Percentiles rank a stretch among this genome's conserved stretches.
phyloP scores from a whole-genome alignment of 2,329 filamentous ascomycete genomes.

The Periconia digitata region DNA sequence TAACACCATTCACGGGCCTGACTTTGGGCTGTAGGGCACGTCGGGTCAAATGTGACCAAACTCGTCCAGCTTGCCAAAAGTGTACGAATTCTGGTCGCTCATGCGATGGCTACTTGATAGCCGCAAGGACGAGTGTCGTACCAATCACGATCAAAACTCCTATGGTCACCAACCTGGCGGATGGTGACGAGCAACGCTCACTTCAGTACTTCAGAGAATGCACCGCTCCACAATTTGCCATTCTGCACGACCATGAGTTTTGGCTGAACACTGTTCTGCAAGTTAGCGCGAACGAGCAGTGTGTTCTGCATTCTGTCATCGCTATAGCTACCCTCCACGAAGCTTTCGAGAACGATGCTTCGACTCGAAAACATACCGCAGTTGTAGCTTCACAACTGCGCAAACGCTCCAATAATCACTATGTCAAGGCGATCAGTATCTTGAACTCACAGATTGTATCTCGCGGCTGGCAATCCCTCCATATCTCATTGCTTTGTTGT shows the following conservation, averaged over 20 bases:
- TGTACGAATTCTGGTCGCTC: background rate
- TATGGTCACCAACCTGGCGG: background rate
- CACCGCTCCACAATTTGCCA: background rate
- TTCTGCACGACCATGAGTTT: background rate
- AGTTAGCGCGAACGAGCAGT: background rate
- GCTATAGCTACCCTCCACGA: background rate
- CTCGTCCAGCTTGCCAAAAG: background rate
- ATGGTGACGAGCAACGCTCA: background rate
- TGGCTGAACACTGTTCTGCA: background rate
- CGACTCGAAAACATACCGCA: background rate
- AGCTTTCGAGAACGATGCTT: background rate
- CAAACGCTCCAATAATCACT: background rate
- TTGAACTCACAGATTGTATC: background rate
- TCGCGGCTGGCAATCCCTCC: background rate
- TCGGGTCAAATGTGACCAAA: background rate
- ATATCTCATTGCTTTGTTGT: background rate
- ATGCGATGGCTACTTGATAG: background rate
- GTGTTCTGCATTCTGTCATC: background rate
- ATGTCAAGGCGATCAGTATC: background rate
- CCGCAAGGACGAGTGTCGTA: background rate
- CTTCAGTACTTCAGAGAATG: background rate
- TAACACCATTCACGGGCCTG: background rate
- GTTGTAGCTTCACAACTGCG: background rate
- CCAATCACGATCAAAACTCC: background rate
- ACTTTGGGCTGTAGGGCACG: background rate